Evolutionary conservation across 2,329 filamentous ascomycete genomes (phyloP).

Genomic region (Eurotiales sp.): DNA sequence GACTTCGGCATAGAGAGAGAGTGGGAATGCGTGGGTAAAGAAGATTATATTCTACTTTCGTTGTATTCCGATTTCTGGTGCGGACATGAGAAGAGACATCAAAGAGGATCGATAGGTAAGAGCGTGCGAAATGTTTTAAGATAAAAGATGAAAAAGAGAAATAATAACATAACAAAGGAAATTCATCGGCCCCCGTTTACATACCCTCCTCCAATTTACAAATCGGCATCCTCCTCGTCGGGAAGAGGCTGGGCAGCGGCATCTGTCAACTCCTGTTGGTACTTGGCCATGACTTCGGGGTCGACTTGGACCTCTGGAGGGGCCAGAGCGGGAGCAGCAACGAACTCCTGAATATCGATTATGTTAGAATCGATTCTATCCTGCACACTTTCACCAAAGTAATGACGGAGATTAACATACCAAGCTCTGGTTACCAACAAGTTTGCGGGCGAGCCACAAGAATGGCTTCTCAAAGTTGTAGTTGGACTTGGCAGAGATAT

Average conservation of each 20-base stretch:
- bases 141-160: not conserved
- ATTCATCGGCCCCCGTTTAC: conserved; percentile 8
- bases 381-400: conserved; percentile 19
- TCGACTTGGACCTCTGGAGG: conserved; percentile 91
- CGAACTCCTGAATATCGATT: conserved; percentile 69
- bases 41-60: conserved; percentile 17
- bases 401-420: conserved; percentile 49
- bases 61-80: not conserved
- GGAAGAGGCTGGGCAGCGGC: conserved; percentile 83
- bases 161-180: not conserved
- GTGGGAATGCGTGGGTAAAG: conserved; percentile 19
- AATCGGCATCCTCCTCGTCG: conserved; percentile 79
- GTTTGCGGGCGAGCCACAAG: conserved; percentile 98
- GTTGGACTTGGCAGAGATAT: conserved; percentile 99
- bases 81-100: conserved; percentile 20
- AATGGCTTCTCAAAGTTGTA: conserved; percentile 99
- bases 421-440: conserved; percentile 85
- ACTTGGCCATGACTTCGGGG: conserved; percentile 53
- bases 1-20: not conserved
- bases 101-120: conserved; percentile 27
- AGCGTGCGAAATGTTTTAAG: conserved; percentile 7
- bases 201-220: conserved; percentile 32
- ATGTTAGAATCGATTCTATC: conserved; percentile 17
- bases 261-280: conserved; percentile 81
- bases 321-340: conserved; percentile 89